Evolutionary conservation across 192 early-diverging fungal species (phyloP).

Genomic region (Coemansia sp.): DNA sequence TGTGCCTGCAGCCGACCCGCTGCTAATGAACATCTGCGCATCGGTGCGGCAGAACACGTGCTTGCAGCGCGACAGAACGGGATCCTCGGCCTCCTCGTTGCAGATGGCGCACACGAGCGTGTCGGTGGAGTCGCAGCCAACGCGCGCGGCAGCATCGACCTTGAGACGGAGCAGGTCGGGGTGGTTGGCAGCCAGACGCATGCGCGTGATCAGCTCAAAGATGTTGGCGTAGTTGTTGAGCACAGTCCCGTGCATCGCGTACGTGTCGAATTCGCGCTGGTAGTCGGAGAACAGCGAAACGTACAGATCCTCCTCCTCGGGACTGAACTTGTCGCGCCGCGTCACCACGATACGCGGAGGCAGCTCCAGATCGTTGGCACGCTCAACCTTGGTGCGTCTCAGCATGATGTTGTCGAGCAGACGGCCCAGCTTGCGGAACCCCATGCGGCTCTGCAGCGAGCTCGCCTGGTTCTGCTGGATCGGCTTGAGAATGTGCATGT

Average conservation of each 20-base stretch:
- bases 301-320: constrained; percentile 90
- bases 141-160: constrained; percentile 39
- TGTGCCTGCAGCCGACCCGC: constrained; percentile 30
- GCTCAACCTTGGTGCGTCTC: constrained; percentile 85
- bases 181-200: constrained; percentile 91
- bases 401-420: constrained; percentile 88
- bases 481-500: constrained; percentile 85
- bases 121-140: constrained; percentile 54
- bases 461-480: constrained; percentile 66
- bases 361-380: constrained; percentile 82
- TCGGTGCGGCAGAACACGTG: constrained; percentile 92
- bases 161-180: constrained; percentile 73
- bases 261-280: constrained; percentile 76
- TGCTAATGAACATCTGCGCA: constrained; percentile 56
- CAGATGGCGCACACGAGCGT: constrained; percentile 85
- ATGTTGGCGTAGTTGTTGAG: constrained; percentile 94
- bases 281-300: constrained; percentile 76
- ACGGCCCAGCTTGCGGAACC: constrained; percentile 72
- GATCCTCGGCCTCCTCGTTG: constrained; percentile 84
- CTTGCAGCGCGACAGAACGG: constrained; percentile 79
- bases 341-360: constrained; percentile 82
- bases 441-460: constrained; percentile 45
- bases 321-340: constrained; percentile 81
- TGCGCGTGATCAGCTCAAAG: constrained; percentile 84
- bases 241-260: constrained; percentile 76